phyloP scores from a whole-genome alignment of 768 basidiomycete genomes.

The Lactarius akahatsu region DNA sequence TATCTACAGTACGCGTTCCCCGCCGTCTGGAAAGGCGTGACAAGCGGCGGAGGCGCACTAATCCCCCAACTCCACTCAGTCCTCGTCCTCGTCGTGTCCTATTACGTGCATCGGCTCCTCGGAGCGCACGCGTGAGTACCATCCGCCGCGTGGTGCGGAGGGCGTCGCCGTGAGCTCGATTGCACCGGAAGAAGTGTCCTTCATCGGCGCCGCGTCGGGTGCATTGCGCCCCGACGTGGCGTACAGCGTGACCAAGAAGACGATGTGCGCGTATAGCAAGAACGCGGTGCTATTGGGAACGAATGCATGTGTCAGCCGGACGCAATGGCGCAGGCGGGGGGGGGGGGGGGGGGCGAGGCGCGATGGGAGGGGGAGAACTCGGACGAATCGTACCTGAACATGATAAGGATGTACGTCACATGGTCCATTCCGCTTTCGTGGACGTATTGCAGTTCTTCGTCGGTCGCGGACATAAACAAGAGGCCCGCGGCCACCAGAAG shows the following conservation, averaged over 20 bases:
- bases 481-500: conserved; percentile 40
- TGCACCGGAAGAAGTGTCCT: conserved; percentile 34
- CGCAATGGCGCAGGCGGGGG: neutral
- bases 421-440: conserved; percentile 81
- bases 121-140: conserved; percentile 64
- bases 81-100: conserved; percentile 44
- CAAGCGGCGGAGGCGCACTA: neutral
- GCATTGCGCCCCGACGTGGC: conserved; percentile 60
- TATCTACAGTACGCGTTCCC: neutral
- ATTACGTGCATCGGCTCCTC: conserved; percentile 43
- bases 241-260: conserved; percentile 70
- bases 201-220: conserved; percentile 27
- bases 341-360: neutral
- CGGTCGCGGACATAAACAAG: conserved; percentile 90
- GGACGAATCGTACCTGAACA: conserved; percentile 60
- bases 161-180: conserved; percentile 45
- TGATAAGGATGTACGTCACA: conserved; percentile 84
- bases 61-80: conserved; percentile 1
- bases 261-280: conserved; percentile 70
- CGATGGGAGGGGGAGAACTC: conserved; percentile 6
- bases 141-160: conserved; percentile 43
- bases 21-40: neutral
- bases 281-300: conserved; percentile 58
- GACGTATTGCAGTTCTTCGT: conserved; percentile 79
- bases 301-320: neutral